phyloP scores from a whole-genome alignment of 345 rosid species.

The Pistacia vera region DNA sequence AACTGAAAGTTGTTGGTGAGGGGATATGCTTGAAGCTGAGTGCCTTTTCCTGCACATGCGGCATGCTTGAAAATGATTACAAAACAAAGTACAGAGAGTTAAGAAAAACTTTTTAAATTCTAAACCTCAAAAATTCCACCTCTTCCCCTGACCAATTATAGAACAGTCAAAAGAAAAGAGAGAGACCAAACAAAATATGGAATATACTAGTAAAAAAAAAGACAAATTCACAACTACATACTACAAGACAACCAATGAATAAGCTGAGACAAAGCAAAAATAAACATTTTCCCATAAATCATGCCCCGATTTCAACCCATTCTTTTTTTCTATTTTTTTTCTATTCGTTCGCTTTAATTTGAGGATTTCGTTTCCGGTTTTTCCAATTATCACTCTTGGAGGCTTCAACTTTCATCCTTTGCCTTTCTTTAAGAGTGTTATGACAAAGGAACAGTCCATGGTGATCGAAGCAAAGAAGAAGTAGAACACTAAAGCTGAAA shows the following conservation, averaged over 20 bases:
- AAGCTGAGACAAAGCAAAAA: neutral
- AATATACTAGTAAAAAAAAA: neutral
- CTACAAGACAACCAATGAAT: neutral
- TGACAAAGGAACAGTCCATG: too few species aligned
- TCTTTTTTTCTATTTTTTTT: neutral
- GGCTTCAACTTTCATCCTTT: too few species aligned
- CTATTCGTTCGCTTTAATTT: neutral
- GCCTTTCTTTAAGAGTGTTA: too few species aligned
- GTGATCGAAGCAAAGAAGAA: too few species aligned
- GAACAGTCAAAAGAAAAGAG: neutral
- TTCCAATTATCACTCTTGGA: neutral
- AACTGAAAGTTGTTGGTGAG: conserved; percentile 46
- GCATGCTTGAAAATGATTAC: conserved; percentile 7
- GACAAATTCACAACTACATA: neutral
- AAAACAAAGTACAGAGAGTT: neutral
- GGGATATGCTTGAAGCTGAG: conserved; percentile 58
- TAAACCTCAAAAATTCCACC: neutral
- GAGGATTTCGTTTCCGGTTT: neutral
- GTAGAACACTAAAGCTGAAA: too few species aligned
- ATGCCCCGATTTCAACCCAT: neutral
- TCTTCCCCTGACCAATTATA: neutral
- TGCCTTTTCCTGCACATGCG: conserved; percentile 65
- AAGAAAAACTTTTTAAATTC: neutral
- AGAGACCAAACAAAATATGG: neutral
- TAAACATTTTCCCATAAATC: neutral